Base-by-base conservation (phyloP, 169 alveolate species). In the Plasmodium inui region DNA sequence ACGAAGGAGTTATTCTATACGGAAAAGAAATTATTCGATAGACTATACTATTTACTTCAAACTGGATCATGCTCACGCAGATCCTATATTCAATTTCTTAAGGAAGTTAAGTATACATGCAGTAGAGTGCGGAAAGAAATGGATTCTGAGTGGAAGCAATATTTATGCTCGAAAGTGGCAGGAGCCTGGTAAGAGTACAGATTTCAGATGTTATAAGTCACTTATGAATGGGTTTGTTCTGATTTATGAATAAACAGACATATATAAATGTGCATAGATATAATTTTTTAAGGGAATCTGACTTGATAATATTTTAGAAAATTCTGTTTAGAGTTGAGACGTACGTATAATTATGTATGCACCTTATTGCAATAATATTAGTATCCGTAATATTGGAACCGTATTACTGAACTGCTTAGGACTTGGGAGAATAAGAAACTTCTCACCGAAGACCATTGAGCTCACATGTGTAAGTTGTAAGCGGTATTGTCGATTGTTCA, bases 61-160 rank as follows among this genome's bases (percentile, higher is more conserved):
- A 57, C 28, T 74, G 83, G 83, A 74, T 19, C 83, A 22, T 74
- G 41, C 44, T 74, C 83, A 74, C 83, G 83, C 0, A 26, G 61
- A 7, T 12, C 12, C 28, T 74, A 26, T 30, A 22, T 74, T 19
- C 32, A 74, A 19, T 74, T 74, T 74, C 0, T 74, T 12, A 74
- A 30, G n/a, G 83, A 74, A 74, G 83, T 74, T 8, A 74, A 74
- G 44, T 74, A 28, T 30, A 30, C 83, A 30, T 74, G 83, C 44
- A 5, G 3, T 30, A 74, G 41, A 74, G 30, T 74, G 41, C 28
- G 44, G 3, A 74, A 74, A 30, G 83, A 74, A 22, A 74, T 74
- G 83, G 83, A 74, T 8, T 0, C 9, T 12, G 22, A 74, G 3
- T 74, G 83, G 83, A 19, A 74, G 5, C 19, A 30, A 74, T 74